Evolutionary conservation across 1,284 basidiomycete species (phyloP).

Genomic region (Sporisorium exsertum): DNA sequence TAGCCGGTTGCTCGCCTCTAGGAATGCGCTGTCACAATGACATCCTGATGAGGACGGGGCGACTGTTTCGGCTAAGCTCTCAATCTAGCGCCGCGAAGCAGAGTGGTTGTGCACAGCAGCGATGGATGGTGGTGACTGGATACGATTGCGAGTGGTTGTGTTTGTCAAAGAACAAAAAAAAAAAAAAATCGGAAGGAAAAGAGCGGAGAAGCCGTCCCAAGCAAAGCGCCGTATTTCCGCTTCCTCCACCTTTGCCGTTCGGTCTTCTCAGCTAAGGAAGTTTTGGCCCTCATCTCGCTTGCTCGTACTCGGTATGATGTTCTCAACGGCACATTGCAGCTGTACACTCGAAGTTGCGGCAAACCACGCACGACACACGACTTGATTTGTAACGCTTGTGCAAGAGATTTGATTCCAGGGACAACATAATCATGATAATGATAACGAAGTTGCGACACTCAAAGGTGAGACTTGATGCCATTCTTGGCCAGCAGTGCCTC

Average conservation of each 20-base stretch:
- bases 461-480: conserved; percentile 58
- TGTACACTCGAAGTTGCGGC: too few species aligned
- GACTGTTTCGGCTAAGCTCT: not conserved
- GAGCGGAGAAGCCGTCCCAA: conserved; percentile 9
- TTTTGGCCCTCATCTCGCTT: not conserved
- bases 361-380: not conserved
- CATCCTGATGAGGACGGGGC: not conserved
- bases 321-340: too few species aligned
- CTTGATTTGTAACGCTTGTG: not conserved
- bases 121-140: conserved; percentile 21
- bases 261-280: not conserved
- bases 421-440: not conserved
- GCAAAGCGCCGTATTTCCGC: conserved; percentile 10
- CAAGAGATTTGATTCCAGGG: conserved; percentile 3
- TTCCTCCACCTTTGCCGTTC: conserved; percentile 9
- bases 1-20: not conserved
- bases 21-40: too few species aligned
- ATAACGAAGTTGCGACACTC: conserved; percentile 1
- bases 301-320: not conserved
- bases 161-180: not conserved
- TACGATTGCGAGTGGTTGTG: not conserved
- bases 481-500: conserved; percentile 46
- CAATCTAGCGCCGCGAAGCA: not conserved
- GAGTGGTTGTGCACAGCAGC: not conserved
- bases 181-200: not conserved